These are phyloP conservation scores for Brassica napus DNA, from an alignment of 345 rosid species.

Conservation along the genomic window Da-Ae NC_063436.1:24395001-24395500, in stretches of 20 bases:
- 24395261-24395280: too few relatives aligned
- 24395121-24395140: not conserved
- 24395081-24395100: not conserved
- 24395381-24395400: too few relatives aligned
- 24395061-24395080: not conserved
- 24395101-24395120: not conserved
- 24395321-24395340: too few relatives aligned
- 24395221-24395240: not conserved
- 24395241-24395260: not conserved
- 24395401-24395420: too few relatives aligned
- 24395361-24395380: too few relatives aligned
- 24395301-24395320: too few relatives aligned
- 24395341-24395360: too few relatives aligned
- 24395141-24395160: not conserved
- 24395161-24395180: not conserved
- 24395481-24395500: too few relatives aligned
- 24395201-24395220: constrained; percentile 3
- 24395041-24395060: not conserved
- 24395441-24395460: too few relatives aligned
- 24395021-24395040: not conserved
- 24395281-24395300: too few relatives aligned
- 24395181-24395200: not conserved
- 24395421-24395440: too few relatives aligned
- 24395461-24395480: too few relatives aligned
- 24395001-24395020: not conserved